Conservation (phyloP, 768 basidiomycete genomes). For the Mycena chlorophos region DNA sequence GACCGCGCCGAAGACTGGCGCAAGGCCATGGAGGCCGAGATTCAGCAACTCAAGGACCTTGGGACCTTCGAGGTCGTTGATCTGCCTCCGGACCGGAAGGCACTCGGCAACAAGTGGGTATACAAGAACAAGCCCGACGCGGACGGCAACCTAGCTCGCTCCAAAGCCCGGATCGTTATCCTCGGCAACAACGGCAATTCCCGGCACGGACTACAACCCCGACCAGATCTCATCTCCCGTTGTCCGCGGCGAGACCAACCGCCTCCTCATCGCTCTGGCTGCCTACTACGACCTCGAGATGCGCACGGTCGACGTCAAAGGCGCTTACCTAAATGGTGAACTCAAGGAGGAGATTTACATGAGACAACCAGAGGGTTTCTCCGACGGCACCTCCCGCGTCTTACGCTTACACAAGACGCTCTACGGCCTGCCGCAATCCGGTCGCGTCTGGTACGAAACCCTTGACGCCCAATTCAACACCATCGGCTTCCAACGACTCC, state of each 20-base stretch:
- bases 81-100: conserved; percentile 24
- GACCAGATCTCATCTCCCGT: conserved; percentile 31
- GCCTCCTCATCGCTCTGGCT: background rate
- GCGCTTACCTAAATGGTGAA: conserved; percentile 34
- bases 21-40: background rate
- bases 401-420: conserved; percentile 24
- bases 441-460: conserved; percentile 31
- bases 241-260: conserved; percentile 30
- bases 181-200: background rate
- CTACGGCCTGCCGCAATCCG: conserved; percentile 38
- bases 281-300: background rate
- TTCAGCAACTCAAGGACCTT: background rate
- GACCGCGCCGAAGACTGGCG: conserved; percentile 4
- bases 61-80: conserved; percentile 9
- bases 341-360: conserved; percentile 32
- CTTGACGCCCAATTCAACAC: conserved; percentile 23
- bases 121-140: background rate
- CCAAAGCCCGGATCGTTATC: background rate
- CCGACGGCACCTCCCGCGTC: background rate
- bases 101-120: conserved; percentile 26
- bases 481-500: conserved; percentile 15
- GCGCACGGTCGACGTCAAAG: conserved; percentile 38
- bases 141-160: background rate
- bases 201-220: conserved; percentile 21
- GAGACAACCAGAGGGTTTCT: background rate